Base-by-base conservation (phyloP, 2,329 filamentous ascomycete species). In the Trichoderma citrinoviride region DNA sequence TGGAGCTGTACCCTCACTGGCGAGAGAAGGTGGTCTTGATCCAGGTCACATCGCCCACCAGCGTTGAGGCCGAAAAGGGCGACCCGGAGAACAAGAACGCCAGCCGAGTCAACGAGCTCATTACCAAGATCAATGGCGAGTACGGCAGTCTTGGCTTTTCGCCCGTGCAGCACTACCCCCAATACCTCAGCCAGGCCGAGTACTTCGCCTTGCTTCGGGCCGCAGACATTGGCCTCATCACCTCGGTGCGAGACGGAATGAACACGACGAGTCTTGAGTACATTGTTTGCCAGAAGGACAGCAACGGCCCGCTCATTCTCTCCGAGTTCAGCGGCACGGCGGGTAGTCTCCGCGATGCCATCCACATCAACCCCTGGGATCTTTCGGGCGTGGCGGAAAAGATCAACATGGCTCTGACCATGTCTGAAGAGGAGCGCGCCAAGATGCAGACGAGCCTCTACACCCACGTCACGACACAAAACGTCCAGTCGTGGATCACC, bases 351-450 rank as follows among this genome's bases (percentile, higher is more conserved):
- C 86, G 86, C 67, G 90, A 91, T 72, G 94, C 94, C 37, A 93
- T 97, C 67, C 92, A 96, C 77, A 97, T 98, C 81, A 98, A 98
- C 78, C 94, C 94, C 1, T 98, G 93, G 92, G 93, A 97, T 74
- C 83, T 94, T 62, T 87, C 85, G 27, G 91, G 91, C 41, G 93
- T 97, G 15, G 93, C 93, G 5, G 86, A 89, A 60, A 88, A 92
- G 68, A 93, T 98, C 74, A 86, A 96, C 73, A 80, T 87, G 61
- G 94, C 93, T 5, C 82, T 98, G 66, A 89, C 85, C 27, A 94
- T 96, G 90, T 80, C 87, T 0, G 77, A 82, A 1, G 83, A 87
- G 10, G 83, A 88, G 70, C 90, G 90, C 68, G 78, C 83, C 70
- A 79, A 82, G 23, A 90, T 92, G 80, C 92, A 97, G 73, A 75